phyloP scores from a whole-genome alignment of 2,329 filamentous ascomycete genomes.

The Xylaria sp. region DNA sequence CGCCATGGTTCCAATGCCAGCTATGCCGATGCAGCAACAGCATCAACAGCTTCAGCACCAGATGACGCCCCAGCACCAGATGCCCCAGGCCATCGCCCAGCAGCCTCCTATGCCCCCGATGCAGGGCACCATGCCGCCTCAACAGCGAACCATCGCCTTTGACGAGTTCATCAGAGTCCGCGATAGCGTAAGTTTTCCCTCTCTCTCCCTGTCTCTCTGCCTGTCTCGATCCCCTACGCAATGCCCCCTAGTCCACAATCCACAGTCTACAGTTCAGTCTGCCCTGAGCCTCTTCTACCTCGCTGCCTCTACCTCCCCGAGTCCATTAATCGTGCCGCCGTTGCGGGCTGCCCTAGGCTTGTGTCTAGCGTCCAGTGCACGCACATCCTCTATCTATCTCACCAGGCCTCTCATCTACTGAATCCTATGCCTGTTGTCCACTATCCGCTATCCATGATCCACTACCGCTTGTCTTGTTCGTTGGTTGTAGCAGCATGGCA shows the following conservation, averaged over 20 bases:
- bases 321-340: neutral
- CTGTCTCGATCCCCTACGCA: too few species aligned
- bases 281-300: too few species aligned
- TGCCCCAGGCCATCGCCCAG: slow-evolving; percentile 33
- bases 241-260: too few species aligned
- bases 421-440: neutral
- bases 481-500: slow-evolving; percentile 14
- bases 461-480: neutral
- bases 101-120: slow-evolving; percentile 28
- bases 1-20: slow-evolving; percentile 47
- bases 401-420: neutral
- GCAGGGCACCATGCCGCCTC: slow-evolving; percentile 26
- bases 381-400: neutral
- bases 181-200: slow-evolving; percentile 71
- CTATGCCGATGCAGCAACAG: slow-evolving; percentile 35
- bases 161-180: slow-evolving; percentile 81
- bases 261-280: too few species aligned
- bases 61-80: slow-evolving; percentile 30
- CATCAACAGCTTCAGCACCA: slow-evolving; percentile 30
- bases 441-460: neutral
- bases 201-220: too few species aligned
- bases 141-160: slow-evolving; percentile 59
- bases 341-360: neutral
- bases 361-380: neutral
- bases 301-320: too few species aligned